Base-by-base conservation (phyloP, 805 yeast species). In the Wickerhamiella bombiphila region DNA sequence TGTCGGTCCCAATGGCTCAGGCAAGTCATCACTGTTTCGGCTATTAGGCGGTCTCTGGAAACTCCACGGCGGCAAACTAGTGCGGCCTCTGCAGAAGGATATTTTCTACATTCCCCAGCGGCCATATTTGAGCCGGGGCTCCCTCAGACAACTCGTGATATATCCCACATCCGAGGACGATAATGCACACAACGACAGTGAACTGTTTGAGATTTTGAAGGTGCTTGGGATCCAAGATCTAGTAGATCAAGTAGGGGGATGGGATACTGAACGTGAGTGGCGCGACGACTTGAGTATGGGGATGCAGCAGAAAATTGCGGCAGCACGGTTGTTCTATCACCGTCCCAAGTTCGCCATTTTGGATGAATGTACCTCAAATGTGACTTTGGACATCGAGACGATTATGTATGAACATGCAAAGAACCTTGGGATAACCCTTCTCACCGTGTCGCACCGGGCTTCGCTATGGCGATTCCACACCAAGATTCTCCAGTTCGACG, bases 1-100 rank as follows among this genome's bases (percentile, higher is more conserved):
- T 54, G 85, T 88, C 7, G 97, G 97, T 0, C 96, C 96, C 11
- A 86, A 86, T 53, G 97, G 97, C 1, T 80, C 94, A 45, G 97
- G 97, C 20, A 86, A 86, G 59, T 85, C 95, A 0, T 86, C 96
- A 0, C 62, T 86, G 40, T 86, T 86, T 57, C 70, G 97, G 53
- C 72, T 86, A 51, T 67, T 86, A 34, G 95, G 96, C 39, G 95
- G 95, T 0, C 65, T 86, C 47, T 86, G 97, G 97, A 93, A 91
- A 2, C 76, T 85, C 16, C 63, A 68, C 32, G 59, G 63, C 22
- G 71, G 70, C 22, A 55, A 59, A 18, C 67, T 81, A 29, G 68
- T 68, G 4, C 71, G 80, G 20, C 93, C 93, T 5, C 65, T 66
- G 30, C 61, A 70, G 3, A 69, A 70, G 49, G 74, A 72, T 40